These are phyloP conservation scores for Penicillium thymicola DNA, from an alignment of 2,329 filamentous ascomycete species.

Conservation along the genomic window DNA sequence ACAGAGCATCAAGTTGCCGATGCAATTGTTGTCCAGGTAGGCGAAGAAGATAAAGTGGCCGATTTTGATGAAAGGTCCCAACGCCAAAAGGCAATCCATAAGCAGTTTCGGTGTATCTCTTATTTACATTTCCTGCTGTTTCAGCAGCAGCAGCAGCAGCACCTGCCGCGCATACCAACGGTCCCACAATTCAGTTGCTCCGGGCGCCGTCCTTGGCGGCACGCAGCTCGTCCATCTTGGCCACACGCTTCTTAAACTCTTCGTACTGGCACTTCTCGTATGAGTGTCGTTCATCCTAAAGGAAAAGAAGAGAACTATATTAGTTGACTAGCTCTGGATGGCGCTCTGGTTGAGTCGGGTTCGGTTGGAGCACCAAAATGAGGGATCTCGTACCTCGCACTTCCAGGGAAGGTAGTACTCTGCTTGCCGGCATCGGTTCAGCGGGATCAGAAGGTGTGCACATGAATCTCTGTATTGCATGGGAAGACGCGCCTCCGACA, in stretches of 20 bases:
- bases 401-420: constrained; percentile 97
- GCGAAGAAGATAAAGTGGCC: background rate
- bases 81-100: constrained; percentile 37
- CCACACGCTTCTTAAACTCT: constrained; percentile 97
- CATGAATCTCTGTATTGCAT: constrained; percentile 93
- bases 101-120: constrained; percentile 34
- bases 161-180: constrained; percentile 24
- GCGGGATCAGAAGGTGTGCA: constrained; percentile 87
- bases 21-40: background rate
- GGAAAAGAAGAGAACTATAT: constrained; percentile 6
- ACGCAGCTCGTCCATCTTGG: constrained; percentile 96
- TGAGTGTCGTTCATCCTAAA: constrained; percentile 86
- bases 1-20: background rate
- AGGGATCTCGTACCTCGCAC: constrained; percentile 69
- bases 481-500: constrained; percentile 85
- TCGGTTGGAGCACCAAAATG: constrained; percentile 2
- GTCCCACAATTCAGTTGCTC: constrained; percentile 63
- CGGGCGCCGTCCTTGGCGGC: constrained; percentile 78
- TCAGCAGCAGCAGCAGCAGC: constrained; percentile 26
- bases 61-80: constrained; percentile 24
- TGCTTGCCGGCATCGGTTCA: constrained; percentile 90
- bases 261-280: constrained; percentile 99
- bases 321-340: background rate
- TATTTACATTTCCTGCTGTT: constrained; percentile 41
- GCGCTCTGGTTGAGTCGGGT: background rate